Evolutionary conservation across 139 green algal species (phyloP).

Genomic region (Deuterostichococcus epilithicus): DNA sequence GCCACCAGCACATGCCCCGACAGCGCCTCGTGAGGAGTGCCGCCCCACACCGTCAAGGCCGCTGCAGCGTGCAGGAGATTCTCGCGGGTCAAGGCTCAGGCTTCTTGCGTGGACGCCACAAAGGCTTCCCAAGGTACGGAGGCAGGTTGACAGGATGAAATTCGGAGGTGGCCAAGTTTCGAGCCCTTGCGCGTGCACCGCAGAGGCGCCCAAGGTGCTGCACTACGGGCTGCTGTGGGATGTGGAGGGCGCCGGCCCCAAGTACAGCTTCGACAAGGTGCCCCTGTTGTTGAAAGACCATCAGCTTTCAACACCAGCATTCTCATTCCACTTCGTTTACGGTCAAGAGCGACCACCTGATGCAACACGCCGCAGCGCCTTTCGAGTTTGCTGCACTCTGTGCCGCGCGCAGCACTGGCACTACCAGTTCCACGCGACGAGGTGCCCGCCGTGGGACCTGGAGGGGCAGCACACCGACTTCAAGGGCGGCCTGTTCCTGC

Average conservation of each 20-base stretch:
- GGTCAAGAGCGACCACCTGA: not conserved
- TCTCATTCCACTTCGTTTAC: not conserved
- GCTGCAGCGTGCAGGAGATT: not conserved
- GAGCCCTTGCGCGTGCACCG: too few species aligned
- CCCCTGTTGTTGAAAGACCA: conserved; percentile 7
- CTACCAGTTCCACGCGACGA: conserved; percentile 19
- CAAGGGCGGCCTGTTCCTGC: conserved; percentile 17
- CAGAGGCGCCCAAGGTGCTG: conserved; percentile 63
- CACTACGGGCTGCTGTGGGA: conserved; percentile 80
- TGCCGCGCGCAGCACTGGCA: conserved; percentile 18
- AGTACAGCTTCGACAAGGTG: conserved; percentile 19
- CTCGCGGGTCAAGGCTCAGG: not conserved
- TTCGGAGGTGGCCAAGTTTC: too few species aligned
- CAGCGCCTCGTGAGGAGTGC: too few species aligned
- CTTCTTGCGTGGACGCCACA: too few species aligned
- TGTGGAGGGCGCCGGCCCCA: conserved; percentile 17
- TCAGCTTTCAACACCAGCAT: not conserved
- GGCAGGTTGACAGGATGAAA: too few species aligned
- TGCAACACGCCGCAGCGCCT: not conserved
- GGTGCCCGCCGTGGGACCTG: conserved; percentile 24
- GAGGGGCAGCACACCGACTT: not conserved
- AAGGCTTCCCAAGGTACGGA: too few species aligned
- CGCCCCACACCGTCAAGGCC: too few species aligned
- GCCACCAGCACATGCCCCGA: too few species aligned
- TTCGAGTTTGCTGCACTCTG: not conserved